Conservation (phyloP, 345 rosid species). For the Bretschneidera sinensis region DNA sequence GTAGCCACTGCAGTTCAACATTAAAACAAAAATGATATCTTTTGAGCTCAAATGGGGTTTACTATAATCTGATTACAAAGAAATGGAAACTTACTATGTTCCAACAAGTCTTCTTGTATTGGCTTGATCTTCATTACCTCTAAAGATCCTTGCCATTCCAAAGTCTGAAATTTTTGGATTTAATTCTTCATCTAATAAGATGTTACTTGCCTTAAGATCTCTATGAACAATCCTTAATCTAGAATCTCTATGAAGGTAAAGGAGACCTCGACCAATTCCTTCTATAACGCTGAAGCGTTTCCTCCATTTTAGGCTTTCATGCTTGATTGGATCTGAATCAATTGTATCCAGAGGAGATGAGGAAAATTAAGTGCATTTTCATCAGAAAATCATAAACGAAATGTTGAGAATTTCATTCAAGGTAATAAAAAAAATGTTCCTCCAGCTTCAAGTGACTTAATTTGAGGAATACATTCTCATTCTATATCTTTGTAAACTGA, state of each 20-base stretch:
- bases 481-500: too few relatives aligned
- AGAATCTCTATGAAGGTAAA: slow-evolving; percentile 50
- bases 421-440: too few relatives aligned
- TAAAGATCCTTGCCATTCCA: slow-evolving; percentile 41
- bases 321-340: slow-evolving; percentile 23
- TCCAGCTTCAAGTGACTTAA: too few relatives aligned
- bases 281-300: slow-evolving; percentile 33
- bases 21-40: too few relatives aligned
- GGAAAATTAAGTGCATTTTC: too few relatives aligned
- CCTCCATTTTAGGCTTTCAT: slow-evolving; percentile 33
- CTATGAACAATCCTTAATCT: slow-evolving; percentile 44
- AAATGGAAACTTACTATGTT: slow-evolving; percentile 14
- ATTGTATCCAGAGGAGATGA: neutral
- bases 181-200: slow-evolving; percentile 43
- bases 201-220: slow-evolving; percentile 45
- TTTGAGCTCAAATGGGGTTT: neutral
- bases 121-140: slow-evolving; percentile 33
- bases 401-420: too few relatives aligned
- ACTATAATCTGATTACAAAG: too few relatives aligned
- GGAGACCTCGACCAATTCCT: slow-evolving; percentile 46
- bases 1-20: neutral
- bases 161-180: slow-evolving; percentile 49
- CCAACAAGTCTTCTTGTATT: slow-evolving; percentile 42
- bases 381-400: too few relatives aligned
- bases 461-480: too few relatives aligned